These are phyloP conservation scores for Sporobolomyces pararoseus DNA, from an alignment of 768 basidiomycete genomes.

Conservation along the genomic window DNA sequence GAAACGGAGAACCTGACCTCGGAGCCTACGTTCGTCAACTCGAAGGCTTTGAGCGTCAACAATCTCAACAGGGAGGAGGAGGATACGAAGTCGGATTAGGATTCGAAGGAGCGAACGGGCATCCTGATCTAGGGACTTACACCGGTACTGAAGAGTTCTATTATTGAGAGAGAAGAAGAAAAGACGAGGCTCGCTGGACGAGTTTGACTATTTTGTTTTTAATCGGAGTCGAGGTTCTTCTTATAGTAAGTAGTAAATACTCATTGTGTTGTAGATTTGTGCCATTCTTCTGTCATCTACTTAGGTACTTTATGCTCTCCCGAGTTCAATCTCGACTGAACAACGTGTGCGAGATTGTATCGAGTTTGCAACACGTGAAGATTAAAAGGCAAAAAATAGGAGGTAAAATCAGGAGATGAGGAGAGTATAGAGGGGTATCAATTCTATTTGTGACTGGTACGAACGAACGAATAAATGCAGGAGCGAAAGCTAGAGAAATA, in stretches of 20 bases:
- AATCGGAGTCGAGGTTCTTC: too few relatives aligned
- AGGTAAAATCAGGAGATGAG: too few relatives aligned
- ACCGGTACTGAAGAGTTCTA: not conserved
- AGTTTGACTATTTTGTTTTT: too few relatives aligned
- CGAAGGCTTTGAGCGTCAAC: not conserved
- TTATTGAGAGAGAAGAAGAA: not conserved
- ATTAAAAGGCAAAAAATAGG: too few relatives aligned
- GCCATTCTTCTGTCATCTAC: not conserved
- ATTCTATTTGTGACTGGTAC: too few relatives aligned
- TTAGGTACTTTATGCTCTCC: not conserved
- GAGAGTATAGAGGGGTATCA: too few relatives aligned
- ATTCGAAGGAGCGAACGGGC: not conserved
- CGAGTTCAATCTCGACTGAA: too few relatives aligned
- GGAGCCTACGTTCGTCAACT: conserved; percentile 17
- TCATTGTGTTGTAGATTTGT: too few relatives aligned
- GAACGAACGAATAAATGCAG: not conserved
- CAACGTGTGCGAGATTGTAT: too few relatives aligned
- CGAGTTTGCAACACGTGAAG: too few relatives aligned
- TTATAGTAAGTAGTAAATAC: too few relatives aligned
- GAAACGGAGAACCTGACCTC: conserved; percentile 6
- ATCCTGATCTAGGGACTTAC: too few relatives aligned
- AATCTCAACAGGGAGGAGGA: not conserved
- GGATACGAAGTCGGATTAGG: conserved; percentile 7
- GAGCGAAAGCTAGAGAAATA: not conserved
- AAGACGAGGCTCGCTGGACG: not conserved